A percentile compares a stretch with the other conserved stretches of the same genome.
phyloP scores from a whole-genome alignment of 768 basidiomycete species.

The Boletus barrowsii region DNA sequence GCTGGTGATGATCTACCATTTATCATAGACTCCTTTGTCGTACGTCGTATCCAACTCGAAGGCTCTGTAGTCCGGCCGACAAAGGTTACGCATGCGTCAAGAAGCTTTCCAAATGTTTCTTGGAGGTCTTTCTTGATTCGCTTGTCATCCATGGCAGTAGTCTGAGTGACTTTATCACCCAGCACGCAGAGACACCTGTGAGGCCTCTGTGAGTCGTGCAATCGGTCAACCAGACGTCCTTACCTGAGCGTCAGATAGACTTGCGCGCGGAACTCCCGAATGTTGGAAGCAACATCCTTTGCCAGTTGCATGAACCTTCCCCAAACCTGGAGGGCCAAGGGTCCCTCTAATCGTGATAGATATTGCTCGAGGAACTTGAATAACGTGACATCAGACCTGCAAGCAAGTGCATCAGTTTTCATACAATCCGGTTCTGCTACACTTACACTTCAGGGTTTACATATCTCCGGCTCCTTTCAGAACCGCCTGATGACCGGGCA shows the following conservation, averaged over 20 bases:
- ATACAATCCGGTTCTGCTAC: not conserved
- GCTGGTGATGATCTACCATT: conserved; percentile 75
- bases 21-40: conserved; percentile 57
- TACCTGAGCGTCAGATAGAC: conserved; percentile 74
- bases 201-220: conserved; percentile 8
- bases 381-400: conserved; percentile 67
- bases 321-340: conserved; percentile 94
- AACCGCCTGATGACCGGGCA: conserved; percentile 49
- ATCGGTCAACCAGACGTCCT: conserved; percentile 12
- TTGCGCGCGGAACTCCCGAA: conserved; percentile 68
- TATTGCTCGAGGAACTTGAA: conserved; percentile 91
- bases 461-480: conserved; percentile 61
- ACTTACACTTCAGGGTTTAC: conserved; percentile 68
- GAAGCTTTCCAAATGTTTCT: conserved; percentile 83
- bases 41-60: conserved; percentile 75
- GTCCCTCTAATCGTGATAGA: conserved; percentile 77
- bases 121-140: conserved; percentile 87
- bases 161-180: conserved; percentile 82
- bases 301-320: conserved; percentile 68
- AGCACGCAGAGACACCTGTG: conserved; percentile 72
- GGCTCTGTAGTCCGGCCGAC: conserved; percentile 72
- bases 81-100: conserved; percentile 74
- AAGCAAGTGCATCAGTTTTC: conserved; percentile 3
- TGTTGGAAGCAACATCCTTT: conserved; percentile 68
- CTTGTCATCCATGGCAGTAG: conserved; percentile 87